These are phyloP conservation scores for Senna tora DNA, from an alignment of 306 rosid genomes.

Conservation along the genomic window DNA sequence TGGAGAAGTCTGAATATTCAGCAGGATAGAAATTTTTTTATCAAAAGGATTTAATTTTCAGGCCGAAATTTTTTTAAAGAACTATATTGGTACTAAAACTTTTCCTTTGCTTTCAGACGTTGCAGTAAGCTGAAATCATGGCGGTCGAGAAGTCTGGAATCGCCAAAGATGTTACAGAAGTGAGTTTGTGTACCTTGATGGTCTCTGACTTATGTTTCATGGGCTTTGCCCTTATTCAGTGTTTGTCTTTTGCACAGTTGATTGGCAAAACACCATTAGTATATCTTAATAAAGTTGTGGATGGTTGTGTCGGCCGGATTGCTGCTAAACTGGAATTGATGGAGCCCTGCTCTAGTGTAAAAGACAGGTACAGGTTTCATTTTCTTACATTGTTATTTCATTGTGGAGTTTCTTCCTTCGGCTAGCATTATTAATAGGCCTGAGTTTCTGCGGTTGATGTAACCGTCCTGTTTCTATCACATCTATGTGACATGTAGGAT, in stretches of 20 bases:
- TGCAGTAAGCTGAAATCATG: constrained; percentile 55
- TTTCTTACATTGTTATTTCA: constrained; percentile 4
- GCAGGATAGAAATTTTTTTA: constrained; percentile 9
- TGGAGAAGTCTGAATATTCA: constrained; percentile 5
- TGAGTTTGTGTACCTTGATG: constrained; percentile 41
- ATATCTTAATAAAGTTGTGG: constrained; percentile 62
- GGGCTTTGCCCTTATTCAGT: constrained; percentile 8
- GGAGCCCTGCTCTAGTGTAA: constrained; percentile 85
- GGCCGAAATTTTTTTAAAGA: background rate
- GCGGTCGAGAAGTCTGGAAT: constrained; percentile 58
- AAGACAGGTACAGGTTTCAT: constrained; percentile 59
- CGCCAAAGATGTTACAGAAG: constrained; percentile 78
- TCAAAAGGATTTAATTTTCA: background rate
- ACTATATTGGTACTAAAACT: constrained; percentile 1
- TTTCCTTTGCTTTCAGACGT: constrained; percentile 27
- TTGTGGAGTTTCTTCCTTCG: constrained; percentile 21
- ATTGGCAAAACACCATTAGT: constrained; percentile 86
- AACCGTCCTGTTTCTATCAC: constrained; percentile 8
- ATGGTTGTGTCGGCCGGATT: constrained; percentile 70
- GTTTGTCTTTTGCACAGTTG: constrained; percentile 42
- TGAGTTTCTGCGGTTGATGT: background rate
- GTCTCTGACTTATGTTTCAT: background rate
- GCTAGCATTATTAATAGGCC: background rate
- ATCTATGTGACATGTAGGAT: constrained; percentile 49
- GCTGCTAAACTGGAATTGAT: constrained; percentile 76